Evolutionary conservation across 2,329 filamentous ascomycete genomes (phyloP), one percentile per base, ranked within the genome.

Genomic region (Aureobasidium sp.): DNA sequence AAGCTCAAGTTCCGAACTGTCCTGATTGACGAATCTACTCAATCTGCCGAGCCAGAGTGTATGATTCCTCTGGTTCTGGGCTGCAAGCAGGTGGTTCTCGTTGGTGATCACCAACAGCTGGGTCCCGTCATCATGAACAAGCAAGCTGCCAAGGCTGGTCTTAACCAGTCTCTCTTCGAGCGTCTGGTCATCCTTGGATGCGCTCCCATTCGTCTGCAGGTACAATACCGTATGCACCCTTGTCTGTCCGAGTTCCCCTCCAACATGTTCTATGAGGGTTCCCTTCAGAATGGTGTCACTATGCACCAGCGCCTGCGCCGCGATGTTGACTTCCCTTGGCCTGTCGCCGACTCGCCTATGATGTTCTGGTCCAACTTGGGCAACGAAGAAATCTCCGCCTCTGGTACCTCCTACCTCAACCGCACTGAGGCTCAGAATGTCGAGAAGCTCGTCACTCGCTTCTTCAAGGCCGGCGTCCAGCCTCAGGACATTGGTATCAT

Each of bases 91-190:
- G 91, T 97, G 55, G 94, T 99, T n/a, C 84, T 99, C 39, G 94
- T 99, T 45, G 94, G 94, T 72, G 94, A 99, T 72, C 94, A 99
- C 76, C 95, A 97, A 76, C 94, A 99, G 75, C 85, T 99, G 67
- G 94, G 94, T 0, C 94, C 94, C 1, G 94, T 99, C 70, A 97
- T 99, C 73, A 99, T 99, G 94, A 99, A 99, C 82, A 99, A 99
- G 83, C 97, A 97, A 78, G 94, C 94, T 17, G 94, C 94, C 65
- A 97, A 97, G 77, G 94, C 94, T 61, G 94, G 94, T 65, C 82
- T 99, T 17, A 97, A 97, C 76, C 94, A 97, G 76, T 97, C 93
- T n/a, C 82, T 99, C 11, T 99, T 99, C 71, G 94, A 99, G 78
- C 91, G 94, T 70, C 82, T 99, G 57, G 93, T 97, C 69, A 91